These are phyloP conservation scores for Penicillium atrosanguineum DNA, from an alignment of 495 filamentous ascomycete species.

Conservation along the genomic window DNA sequence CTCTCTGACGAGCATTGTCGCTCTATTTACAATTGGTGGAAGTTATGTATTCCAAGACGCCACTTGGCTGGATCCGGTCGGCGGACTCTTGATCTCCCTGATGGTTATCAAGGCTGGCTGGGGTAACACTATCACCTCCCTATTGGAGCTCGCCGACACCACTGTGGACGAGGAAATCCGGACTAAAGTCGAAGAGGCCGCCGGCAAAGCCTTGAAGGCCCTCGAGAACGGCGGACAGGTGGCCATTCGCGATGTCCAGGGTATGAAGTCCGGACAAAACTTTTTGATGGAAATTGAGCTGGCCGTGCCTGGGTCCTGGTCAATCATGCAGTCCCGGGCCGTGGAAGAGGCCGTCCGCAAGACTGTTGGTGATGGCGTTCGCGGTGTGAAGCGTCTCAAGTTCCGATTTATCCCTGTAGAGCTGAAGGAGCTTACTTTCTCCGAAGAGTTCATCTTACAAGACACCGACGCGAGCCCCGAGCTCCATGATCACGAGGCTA, in stretches of 20 bases:
- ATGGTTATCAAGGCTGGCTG: conserved; percentile 92
- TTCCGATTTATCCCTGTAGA: conserved; percentile 77
- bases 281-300: conserved; percentile 87
- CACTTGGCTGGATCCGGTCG: conserved; percentile 92
- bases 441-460: conserved; percentile 75
- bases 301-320: conserved; percentile 70
- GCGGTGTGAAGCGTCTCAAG: conserved; percentile 76
- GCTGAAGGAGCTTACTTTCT: conserved; percentile 47
- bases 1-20: conserved; percentile 90
- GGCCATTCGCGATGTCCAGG: conserved; percentile 70
- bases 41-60: conserved; percentile 83
- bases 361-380: conserved; percentile 67
- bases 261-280: conserved; percentile 92
- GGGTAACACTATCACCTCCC: conserved; percentile 75
- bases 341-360: conserved; percentile 72
- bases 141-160: conserved; percentile 88
- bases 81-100: conserved; percentile 82
- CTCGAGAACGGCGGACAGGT: conserved; percentile 41
- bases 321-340: conserved; percentile 61
- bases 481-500: conserved; percentile 46
- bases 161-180: conserved; percentile 82
- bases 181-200: conserved; percentile 60
- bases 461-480: conserved; percentile 68
- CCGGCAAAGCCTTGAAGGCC: conserved; percentile 54
- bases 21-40: conserved; percentile 79